Conservation (phyloP, 2,329 filamentous ascomycete genomes). For the Colletotrichum euphorbiae region DNA sequence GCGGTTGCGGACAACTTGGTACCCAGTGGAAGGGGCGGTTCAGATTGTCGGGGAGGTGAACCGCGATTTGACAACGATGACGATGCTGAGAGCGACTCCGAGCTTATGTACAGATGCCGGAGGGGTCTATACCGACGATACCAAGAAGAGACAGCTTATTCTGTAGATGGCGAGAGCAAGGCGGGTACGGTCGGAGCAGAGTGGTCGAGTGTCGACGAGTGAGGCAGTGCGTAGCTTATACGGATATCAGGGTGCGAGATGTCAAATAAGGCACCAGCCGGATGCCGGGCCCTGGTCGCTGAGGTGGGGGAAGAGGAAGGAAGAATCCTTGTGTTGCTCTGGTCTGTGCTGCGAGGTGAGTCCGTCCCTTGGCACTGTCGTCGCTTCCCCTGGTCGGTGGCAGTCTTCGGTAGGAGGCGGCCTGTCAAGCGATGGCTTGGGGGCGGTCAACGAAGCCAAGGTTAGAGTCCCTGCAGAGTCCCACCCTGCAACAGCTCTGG, state of each 20-base stretch:
- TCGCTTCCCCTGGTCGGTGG: conserved; percentile 21
- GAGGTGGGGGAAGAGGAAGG: conserved; percentile 2
- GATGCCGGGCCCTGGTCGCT: conserved; percentile 7
- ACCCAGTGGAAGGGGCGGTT: background rate
- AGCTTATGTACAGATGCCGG: conserved; percentile 14
- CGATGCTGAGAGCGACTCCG: conserved; percentile 8
- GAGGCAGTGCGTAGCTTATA: conserved; percentile 16
- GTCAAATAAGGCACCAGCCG: conserved; percentile 27
- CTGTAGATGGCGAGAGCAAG: background rate
- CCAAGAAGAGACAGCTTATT: background rate
- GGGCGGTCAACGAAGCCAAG: conserved; percentile 37
- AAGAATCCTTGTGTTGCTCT: conserved; percentile 36
- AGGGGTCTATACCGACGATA: conserved; percentile 17
- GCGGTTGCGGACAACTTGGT: conserved; percentile 2
- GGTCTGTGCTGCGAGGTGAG: conserved; percentile 33
- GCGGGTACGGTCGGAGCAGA: background rate
- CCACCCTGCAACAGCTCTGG: conserved; percentile 8
- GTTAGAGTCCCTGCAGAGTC: too few relatives aligned
- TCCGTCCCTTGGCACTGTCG: conserved; percentile 25
- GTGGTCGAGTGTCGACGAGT: background rate
- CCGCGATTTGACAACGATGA: conserved; percentile 10
- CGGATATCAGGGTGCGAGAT: conserved; percentile 30
- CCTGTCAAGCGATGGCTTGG: conserved; percentile 29
- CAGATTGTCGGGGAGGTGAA: conserved; percentile 22
- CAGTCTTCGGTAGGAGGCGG: conserved; percentile 33